Base-by-base conservation (phyloP, 768 basidiomycete species). In the Rhizopogon salebrosus region DNA sequence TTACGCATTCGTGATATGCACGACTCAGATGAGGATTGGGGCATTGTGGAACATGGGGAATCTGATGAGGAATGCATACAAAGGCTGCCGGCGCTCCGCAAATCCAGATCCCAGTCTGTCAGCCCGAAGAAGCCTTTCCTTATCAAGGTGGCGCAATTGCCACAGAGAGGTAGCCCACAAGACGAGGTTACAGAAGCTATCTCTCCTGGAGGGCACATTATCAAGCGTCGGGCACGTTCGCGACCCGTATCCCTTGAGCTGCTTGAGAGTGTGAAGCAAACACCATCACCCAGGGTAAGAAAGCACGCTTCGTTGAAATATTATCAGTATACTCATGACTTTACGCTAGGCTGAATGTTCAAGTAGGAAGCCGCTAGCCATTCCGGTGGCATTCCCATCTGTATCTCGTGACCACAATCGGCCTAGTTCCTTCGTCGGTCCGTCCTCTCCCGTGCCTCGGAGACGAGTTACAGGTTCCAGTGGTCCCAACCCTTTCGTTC, bases 121-220 rank as follows among this genome's bases (percentile, higher is more conserved):
- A 70, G 69, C 45, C 67, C 67, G 4, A 61, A 67, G 48, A 69
- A 69, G 29, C 56, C 60, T 16, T 43, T 59, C 0, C 29, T 53
- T 16, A 51, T 62, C 27, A 65, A 59, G 13, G 52, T 59, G 20
- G 31, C 45, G 3, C 22, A 9, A 10, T 55, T 68, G 14, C 67
- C 68, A 16, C 68, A 68, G 40, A 77, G 75, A 54, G 74, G 70
- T 1, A 80, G 71, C 48, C 62, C 68, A 22, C 70, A 72, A 45
- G 78, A 80, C 55, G 84, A 87, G 61, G 81, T 85, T 27, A 82
- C 74, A 3, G 85, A 84, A 56, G 82, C 81, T 1, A 75, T 89
- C 53, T 90, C 87, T 0, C 88, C 88, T 2, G 86, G 85, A 11
- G 88, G 87, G 0, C 88, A 89, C 66, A 72, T 91, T 52, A 78